A percentile compares a stretch with the other conserved stretches of the same genome.
phyloP scores from a whole-genome alignment of 78 protist species.

The Dictyostelium intermedium region DNA sequence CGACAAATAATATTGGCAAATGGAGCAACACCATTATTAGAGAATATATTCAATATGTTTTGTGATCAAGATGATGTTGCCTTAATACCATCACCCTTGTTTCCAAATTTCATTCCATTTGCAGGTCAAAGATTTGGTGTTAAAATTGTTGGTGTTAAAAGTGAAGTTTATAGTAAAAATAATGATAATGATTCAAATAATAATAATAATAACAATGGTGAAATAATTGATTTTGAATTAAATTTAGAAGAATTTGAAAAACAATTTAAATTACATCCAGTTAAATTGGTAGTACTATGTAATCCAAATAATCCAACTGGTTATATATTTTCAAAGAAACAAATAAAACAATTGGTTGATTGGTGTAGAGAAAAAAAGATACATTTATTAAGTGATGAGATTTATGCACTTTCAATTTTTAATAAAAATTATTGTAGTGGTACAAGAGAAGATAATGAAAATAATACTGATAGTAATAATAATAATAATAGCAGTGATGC shows the following conservation, averaged over 20 bases:
- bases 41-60: constrained; percentile 21
- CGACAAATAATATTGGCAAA: constrained; percentile 1
- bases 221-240: background rate
- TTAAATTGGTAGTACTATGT: constrained; percentile 34
- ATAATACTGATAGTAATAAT: background rate
- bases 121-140: constrained; percentile 25
- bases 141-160: background rate
- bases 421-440: background rate
- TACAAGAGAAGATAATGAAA: background rate
- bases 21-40: constrained; percentile 53
- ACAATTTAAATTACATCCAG: background rate
- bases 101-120: constrained; percentile 17
- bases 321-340: background rate
- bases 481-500: background rate
- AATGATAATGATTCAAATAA: too few species aligned
- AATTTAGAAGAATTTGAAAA: constrained; percentile 22
- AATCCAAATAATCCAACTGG: constrained; percentile 81
- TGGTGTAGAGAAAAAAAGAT: constrained; percentile 22
- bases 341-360: background rate
- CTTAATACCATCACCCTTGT: constrained; percentile 65
- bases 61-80: constrained; percentile 7
- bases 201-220: background rate
- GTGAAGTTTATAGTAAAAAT: background rate
- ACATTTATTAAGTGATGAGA: constrained; percentile 76
- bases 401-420: constrained; percentile 71